phyloP scores from a whole-genome alignment of 2,329 filamentous ascomycete species.

The Fusarium pseudocircinatum region DNA sequence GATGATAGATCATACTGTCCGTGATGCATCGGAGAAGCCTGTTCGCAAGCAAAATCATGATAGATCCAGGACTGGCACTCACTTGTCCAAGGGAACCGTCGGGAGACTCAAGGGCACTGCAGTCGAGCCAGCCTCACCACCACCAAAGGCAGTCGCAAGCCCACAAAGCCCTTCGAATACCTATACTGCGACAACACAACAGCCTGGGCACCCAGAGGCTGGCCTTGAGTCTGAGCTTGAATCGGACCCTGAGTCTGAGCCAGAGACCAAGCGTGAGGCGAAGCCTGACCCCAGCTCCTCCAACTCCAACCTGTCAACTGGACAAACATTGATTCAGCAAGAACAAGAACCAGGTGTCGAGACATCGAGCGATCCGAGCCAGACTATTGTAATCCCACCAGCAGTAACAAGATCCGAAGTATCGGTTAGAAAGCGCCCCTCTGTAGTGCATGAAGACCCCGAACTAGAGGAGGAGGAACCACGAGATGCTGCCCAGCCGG shows the following conservation, averaged over 20 bases:
- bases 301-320: background rate
- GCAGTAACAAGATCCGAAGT: background rate
- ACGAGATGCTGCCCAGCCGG: slow-evolving; percentile 11
- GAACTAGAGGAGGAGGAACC: slow-evolving; percentile 52
- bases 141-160: slow-evolving; percentile 42
- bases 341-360: slow-evolving; percentile 4
- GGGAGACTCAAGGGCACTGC: slow-evolving; percentile 60
- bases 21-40: slow-evolving; percentile 52
- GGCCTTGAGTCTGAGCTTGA: slow-evolving; percentile 7
- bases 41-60: slow-evolving; percentile 54
- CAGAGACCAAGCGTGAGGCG: background rate
- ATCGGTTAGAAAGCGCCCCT: slow-evolving; percentile 51
- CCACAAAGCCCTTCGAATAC: background rate
- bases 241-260: slow-evolving; percentile 22
- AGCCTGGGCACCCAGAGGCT: slow-evolving; percentile 1
- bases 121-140: slow-evolving; percentile 46
- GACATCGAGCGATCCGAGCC: background rate
- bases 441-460: slow-evolving; percentile 57
- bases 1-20: slow-evolving; percentile 54
- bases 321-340: slow-evolving; percentile 6
- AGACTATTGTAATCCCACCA: background rate
- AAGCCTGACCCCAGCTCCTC: background rate
- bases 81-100: slow-evolving; percentile 63
- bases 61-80: slow-evolving; percentile 54
- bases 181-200: background rate